A percentile compares a stretch with the other conserved stretches of the same genome.
Evolutionary conservation across 192 early-diverging fungal species (phyloP).

Genomic region (Spinellus fusiger): DNA sequence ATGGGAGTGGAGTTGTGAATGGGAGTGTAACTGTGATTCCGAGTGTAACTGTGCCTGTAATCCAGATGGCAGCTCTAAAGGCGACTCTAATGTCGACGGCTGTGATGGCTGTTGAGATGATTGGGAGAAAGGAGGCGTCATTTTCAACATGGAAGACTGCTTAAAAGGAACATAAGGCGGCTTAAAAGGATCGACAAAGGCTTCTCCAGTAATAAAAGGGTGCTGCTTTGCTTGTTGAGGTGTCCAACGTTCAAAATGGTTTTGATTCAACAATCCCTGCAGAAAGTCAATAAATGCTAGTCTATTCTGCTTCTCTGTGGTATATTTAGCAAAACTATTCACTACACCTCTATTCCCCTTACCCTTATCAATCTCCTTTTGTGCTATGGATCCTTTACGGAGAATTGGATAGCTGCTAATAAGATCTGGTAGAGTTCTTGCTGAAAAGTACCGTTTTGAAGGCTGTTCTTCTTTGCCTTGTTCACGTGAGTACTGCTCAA

Average conservation of each 20-base stretch:
- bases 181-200: constrained; percentile 61
- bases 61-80: no score
- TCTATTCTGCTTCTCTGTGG: constrained; percentile 65
- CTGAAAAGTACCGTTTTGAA: constrained; percentile 88
- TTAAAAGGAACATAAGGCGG: constrained; percentile 33
- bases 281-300: constrained; percentile 88
- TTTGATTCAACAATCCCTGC: constrained; percentile 80
- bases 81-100: neutral
- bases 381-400: constrained; percentile 50
- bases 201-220: constrained; percentile 92
- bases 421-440: constrained; percentile 81
- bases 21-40: neutral
- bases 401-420: constrained; percentile 80
- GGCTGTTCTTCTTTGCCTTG: constrained; percentile 82
- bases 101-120: neutral
- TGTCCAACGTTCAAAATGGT: constrained; percentile 91
- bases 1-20: neutral
- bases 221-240: constrained; percentile 91
- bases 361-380: constrained; percentile 74
- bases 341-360: constrained; percentile 1
- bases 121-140: neutral
- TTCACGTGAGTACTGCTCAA: constrained; percentile 79
- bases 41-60: no score
- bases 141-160: constrained; percentile 1
- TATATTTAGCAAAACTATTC: neutral